Conservation (phyloP, 352 stramenopile species). For the Phytophthora tubulina region DNA sequence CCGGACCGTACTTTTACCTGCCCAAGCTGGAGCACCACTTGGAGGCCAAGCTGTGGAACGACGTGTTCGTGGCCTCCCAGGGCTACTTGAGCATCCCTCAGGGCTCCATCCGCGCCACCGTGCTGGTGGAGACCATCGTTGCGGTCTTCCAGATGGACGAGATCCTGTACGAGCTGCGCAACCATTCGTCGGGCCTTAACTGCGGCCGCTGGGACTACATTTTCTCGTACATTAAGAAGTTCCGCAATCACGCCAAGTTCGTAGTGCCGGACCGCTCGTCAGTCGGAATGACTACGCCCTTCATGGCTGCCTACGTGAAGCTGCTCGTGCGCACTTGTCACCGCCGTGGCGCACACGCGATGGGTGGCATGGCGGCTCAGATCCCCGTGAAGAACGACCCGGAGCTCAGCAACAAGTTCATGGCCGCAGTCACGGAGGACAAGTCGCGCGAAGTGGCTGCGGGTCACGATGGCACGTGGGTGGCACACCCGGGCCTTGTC, state of each 20-base stretch:
- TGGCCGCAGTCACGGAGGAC: constrained; percentile 91
- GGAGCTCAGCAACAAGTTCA: constrained; percentile 89
- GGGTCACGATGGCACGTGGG: constrained; percentile 97
- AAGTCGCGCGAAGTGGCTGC: constrained; percentile 91
- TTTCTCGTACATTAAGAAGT: constrained; percentile 98
- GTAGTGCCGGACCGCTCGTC: constrained; percentile 93
- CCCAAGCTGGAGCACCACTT: constrained; percentile 96
- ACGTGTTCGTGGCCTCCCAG: constrained; percentile 96
- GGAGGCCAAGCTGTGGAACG: constrained; percentile 97
- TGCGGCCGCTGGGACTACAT: constrained; percentile 98
- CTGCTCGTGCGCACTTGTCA: constrained; percentile 96
- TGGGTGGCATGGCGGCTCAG: constrained; percentile 97
- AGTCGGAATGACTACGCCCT: constrained; percentile 95
- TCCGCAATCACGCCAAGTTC: constrained; percentile 92
- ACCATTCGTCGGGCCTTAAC: constrained; percentile 97
- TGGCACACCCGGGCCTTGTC: constrained; percentile 96
- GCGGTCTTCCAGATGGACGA: constrained; percentile 98
- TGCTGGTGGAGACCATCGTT: constrained; percentile 97
- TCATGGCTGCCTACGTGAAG: constrained; percentile 96
- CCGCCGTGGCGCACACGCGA: constrained; percentile 94
- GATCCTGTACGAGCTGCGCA: constrained; percentile 95
- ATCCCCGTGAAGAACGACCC: constrained; percentile 96
- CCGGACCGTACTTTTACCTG: constrained; percentile 96
- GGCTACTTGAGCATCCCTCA: constrained; percentile 92
- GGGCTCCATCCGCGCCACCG: constrained; percentile 93